A percentile compares a stretch with the other conserved stretches of the same genome.
These are phyloP conservation scores for Pichia sp. DNA, from an alignment of 1,139 yeast species.

Conservation along the genomic window DNA sequence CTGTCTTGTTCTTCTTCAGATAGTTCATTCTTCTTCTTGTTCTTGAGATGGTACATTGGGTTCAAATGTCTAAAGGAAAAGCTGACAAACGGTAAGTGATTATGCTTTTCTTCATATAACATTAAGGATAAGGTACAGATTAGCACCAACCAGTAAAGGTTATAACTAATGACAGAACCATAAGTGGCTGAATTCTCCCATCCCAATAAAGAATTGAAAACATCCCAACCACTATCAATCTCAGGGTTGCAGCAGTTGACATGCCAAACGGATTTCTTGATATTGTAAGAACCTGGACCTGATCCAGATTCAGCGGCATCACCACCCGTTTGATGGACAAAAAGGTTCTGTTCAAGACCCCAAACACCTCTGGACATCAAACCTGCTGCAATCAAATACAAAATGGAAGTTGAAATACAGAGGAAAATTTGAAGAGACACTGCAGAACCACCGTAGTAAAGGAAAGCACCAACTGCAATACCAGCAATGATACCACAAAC, in stretches of 20 bases:
- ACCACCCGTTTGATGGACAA: conserved; percentile 63
- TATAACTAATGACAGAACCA: conserved; percentile 79
- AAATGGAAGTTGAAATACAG: conserved; percentile 69
- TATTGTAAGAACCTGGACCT: conserved; percentile 89
- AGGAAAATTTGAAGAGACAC: conserved; percentile 73
- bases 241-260: conserved; percentile 92
- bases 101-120: conserved; percentile 63
- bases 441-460: conserved; percentile 70
- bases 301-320: conserved; percentile 86
- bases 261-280: conserved; percentile 75
- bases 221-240: conserved; percentile 86
- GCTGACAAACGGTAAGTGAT: conserved; percentile 51
- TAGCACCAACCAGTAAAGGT: conserved; percentile 69
- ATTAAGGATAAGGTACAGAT: conserved; percentile 48
- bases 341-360: conserved; percentile 66
- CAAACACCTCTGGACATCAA: conserved; percentile 85
- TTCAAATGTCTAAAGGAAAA: conserved; percentile 49
- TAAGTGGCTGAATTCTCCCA: conserved; percentile 92
- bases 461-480: conserved; percentile 48
- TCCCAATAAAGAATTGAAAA: conserved; percentile 77
- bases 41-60: conserved; percentile 66
- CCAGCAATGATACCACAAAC: conserved; percentile 74
- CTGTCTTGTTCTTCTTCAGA: conserved; percentile 43
- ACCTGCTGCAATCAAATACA: conserved; percentile 83
- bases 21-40: conserved; percentile 56